Evolutionary conservation across 2,329 filamentous ascomycete species (phyloP), one percentile per base, ranked within the genome.

Genomic region (Aureobasidium melanogenum): DNA sequence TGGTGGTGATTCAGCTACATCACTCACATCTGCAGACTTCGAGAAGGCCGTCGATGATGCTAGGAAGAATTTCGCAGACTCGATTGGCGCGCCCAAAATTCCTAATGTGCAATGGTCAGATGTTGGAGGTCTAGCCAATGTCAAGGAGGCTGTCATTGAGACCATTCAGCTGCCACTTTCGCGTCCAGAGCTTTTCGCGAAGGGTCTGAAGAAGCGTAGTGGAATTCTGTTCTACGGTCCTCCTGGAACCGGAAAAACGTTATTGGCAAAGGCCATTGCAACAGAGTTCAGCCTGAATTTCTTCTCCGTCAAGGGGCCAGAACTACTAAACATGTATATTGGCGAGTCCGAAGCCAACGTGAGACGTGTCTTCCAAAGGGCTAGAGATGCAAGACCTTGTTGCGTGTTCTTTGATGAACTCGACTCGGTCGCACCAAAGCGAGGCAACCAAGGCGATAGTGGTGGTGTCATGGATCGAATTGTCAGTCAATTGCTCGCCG

Each of bases 401-500:
- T 89, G 93, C 52, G 91, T 96, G 55, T 96, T 96, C 79, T 96
- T 96, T 69, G 91, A 96, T 69, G 91, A 96, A 73, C 73, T 96
- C 67, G 91, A 96, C 73, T 94, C 89, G 0, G 93, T 97, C 2
- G 93, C 94, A 5, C 94, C 94, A 0, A 97, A 97, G 78, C 84
- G 94, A 75, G 94, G 94, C 39, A 97, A 97, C 69, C 93, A 97
- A 74, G 94, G 94, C 52, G 94, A 97, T 70, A 96, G 91, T 65
- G 93, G 94, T 62, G 94, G 94, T 70, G 94, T 97, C 61, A 97
- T 97, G 93, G 94, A 97, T 73, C 86, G 94, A 60, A 97, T 97
- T 66, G 93, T 99, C 56, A 94, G 88, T 63, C 94, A 97, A 77
- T 79, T 99, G 47, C 83, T 99, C 12, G 94, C 94, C 0, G 94